These are phyloP conservation scores for Cladochytrium replicatum DNA, from an alignment of 192 early-diverging fungal species.

Conservation along the genomic window DNA sequence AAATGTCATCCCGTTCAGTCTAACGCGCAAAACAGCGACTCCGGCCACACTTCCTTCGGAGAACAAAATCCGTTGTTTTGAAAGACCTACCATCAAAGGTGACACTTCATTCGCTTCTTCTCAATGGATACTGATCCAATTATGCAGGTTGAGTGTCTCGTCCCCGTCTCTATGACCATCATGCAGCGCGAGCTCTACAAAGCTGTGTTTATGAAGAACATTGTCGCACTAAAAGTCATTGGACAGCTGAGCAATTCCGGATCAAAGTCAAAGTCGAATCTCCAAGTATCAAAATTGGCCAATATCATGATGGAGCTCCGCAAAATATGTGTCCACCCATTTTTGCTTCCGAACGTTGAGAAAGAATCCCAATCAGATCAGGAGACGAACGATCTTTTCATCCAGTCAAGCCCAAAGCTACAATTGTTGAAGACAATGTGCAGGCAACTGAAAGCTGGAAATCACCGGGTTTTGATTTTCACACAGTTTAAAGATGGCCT, in stretches of 20 bases:
- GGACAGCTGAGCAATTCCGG: too few relatives aligned
- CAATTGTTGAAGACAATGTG: constrained; percentile 56
- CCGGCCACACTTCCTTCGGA: constrained; percentile 59
- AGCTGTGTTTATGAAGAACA: constrained; percentile 45
- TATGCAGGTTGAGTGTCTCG: constrained; percentile 47
- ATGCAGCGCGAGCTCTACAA: constrained; percentile 65
- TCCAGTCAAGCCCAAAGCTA: constrained; percentile 58
- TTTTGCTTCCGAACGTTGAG: constrained; percentile 49
- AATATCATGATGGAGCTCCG: constrained; percentile 60
- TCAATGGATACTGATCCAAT: neutral
- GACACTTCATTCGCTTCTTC: neutral
- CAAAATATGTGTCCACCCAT: constrained; percentile 64
- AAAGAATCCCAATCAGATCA: constrained; percentile 15
- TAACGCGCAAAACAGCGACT: constrained; percentile 24
- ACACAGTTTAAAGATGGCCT: constrained; percentile 77
- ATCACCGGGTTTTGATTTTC: constrained; percentile 70
- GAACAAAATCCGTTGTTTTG: constrained; percentile 47
- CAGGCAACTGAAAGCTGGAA: constrained; percentile 43
- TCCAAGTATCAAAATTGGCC: constrained; percentile 16
- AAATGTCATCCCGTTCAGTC: neutral
- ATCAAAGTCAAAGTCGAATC: too few relatives aligned
- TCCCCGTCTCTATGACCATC: constrained; percentile 55
- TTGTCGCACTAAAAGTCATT: constrained; percentile 35
- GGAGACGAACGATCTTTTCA: constrained; percentile 38
- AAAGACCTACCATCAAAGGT: constrained; percentile 50